phyloP scores from a whole-genome alignment of 2,329 filamentous ascomycete species.

The Diplodia corticola region DNA sequence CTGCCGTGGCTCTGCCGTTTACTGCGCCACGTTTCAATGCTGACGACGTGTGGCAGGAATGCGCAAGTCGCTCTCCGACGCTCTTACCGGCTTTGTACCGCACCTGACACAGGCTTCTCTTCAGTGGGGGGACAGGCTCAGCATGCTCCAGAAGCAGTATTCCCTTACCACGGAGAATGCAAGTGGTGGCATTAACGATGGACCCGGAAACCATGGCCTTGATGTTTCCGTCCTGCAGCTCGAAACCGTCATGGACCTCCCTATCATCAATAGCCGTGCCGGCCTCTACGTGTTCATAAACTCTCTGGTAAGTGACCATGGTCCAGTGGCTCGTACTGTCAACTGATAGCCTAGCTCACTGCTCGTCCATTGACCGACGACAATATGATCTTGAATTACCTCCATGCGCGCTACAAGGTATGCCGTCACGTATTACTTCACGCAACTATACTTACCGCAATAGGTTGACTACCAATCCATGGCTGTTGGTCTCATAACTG shows the following conservation, averaged over 20 bases:
- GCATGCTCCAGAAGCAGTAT: constrained; percentile 43
- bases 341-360: constrained; percentile 62
- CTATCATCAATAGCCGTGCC: constrained; percentile 72
- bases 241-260: constrained; percentile 63
- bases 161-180: constrained; percentile 44
- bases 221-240: constrained; percentile 52
- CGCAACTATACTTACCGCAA: constrained; percentile 31
- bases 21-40: neutral
- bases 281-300: constrained; percentile 86
- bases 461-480: constrained; percentile 76
- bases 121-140: constrained; percentile 44
- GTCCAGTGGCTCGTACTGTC: neutral
- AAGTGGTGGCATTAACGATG: constrained; percentile 46
- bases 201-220: constrained; percentile 40
- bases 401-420: constrained; percentile 83
- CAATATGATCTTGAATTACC: constrained; percentile 70
- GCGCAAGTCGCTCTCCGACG: constrained; percentile 36
- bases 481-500: constrained; percentile 79
- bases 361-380: constrained; percentile 85
- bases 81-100: constrained; percentile 36
- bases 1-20: too few species aligned
- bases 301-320: constrained; percentile 61
- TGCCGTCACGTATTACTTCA: constrained; percentile 26
- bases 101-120: constrained; percentile 59
- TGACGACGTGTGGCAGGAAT: constrained; percentile 28